Percentiles rank a stretch among this genome's conserved stretches.
These are phyloP conservation scores for Immersiella caudata DNA, from an alignment of 495 filamentous ascomycete genomes.

Conservation along the genomic window DNA sequence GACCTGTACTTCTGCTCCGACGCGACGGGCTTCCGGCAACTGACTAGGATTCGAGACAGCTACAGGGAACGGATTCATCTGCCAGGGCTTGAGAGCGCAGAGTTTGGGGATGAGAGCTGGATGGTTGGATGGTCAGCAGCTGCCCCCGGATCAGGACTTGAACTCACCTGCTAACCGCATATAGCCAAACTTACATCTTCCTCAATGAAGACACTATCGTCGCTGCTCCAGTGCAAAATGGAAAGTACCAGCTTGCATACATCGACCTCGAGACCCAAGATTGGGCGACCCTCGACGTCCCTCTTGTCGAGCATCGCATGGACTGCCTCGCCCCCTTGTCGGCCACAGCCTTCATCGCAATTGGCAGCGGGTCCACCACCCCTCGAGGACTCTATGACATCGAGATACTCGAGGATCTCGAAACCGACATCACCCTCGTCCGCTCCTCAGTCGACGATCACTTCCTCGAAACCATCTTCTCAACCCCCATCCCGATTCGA, in stretches of 20 bases:
- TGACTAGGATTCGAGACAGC: constrained; percentile 31
- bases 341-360: constrained; percentile 27
- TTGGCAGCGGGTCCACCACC: constrained; percentile 31
- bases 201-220: constrained; percentile 42
- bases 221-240: constrained; percentile 35
- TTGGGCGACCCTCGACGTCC: constrained; percentile 20
- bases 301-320: constrained; percentile 19
- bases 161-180: background rate
- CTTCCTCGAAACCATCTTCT: constrained; percentile 37
- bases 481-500: constrained; percentile 37
- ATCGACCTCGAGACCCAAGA: constrained; percentile 33
- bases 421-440: constrained; percentile 3
- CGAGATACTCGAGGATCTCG: constrained; percentile 24
- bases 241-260: constrained; percentile 33
- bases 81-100: constrained; percentile 41
- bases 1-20: constrained; percentile 49
- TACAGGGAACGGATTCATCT: constrained; percentile 29
- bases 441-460: constrained; percentile 15
- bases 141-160: background rate
- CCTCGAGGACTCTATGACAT: constrained; percentile 32
- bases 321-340: constrained; percentile 30
- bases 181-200: constrained; percentile 42
- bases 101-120: constrained; percentile 47
- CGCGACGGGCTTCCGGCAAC: constrained; percentile 47
- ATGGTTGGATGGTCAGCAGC: constrained; percentile 42